Evolutionary conservation across 257 asterid species (phyloP), one percentile per base, ranked within the genome.

Genomic region (Dorcoceras hygrometricum): DNA sequence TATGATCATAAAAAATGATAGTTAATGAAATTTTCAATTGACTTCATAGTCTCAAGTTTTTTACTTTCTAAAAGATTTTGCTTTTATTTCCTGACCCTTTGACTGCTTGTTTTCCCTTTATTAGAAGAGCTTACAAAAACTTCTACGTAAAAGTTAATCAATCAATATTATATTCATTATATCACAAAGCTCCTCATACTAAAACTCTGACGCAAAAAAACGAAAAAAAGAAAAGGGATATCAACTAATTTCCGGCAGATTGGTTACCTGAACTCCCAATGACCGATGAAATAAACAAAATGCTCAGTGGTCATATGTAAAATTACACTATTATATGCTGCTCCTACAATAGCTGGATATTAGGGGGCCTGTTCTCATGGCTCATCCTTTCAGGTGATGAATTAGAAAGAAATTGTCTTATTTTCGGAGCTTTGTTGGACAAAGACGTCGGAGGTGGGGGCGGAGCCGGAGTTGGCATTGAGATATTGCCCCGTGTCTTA

Each of bases 291-390:
- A 51, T 51, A 54, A 18, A 16, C n/a, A 55, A 23, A 55, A 24
- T 5, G 28, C 14, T 24, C 5, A 54, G 20, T 54, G 16, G 14
- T 55, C 27, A 55, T 12, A 48, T 55, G 16, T 18, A 51, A 23
- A 22, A 29, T 70, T 1, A 39, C 18, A 36, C n/a, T 12, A 12
- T 2, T 39, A 18, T 55, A 57, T 50, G 36, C 53, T 50, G 36
- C 53, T 43, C 28, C 57, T 62, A 62, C 73, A 75, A 80, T 54
- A 78, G 81, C 77, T 61, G 87, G 73, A 80, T 80, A 65, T 88
- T 86, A 58, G 89, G 96, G 26, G 87, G 82, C 43, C 76, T 74
- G 59, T 85, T 85, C 75, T 88, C 90, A 23, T 65, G 85, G 27
- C 73, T 54, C 73, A 70, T 71, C 43, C 66, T 74, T 68, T 79